Evolutionary conservation across 768 basidiomycete genomes (phyloP).

Genomic region (Leccinellum albellum): DNA sequence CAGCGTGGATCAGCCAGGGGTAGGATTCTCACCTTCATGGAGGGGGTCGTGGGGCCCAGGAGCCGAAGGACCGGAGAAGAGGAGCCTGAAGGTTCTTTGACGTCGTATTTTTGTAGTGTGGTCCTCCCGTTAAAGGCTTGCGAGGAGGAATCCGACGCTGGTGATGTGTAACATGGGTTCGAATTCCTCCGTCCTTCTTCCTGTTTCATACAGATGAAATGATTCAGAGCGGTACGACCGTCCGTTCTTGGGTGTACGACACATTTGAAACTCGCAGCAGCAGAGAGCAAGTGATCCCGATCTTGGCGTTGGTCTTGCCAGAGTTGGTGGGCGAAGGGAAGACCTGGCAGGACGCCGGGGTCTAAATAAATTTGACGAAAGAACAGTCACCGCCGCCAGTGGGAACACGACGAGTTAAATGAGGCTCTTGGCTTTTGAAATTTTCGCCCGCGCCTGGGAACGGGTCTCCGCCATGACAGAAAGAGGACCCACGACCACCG

Average conservation of each 20-base stretch:
- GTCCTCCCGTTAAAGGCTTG: too few relatives aligned
- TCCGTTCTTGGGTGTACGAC: not conserved
- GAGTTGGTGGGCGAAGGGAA: not conserved
- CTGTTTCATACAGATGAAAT: conserved; percentile 25
- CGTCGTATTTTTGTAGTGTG: conserved; percentile 9
- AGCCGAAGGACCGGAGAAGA: not conserved
- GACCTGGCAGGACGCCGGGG: not conserved
- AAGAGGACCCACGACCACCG: conserved; percentile 6
- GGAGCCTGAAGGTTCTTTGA: not conserved
- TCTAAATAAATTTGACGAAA: not conserved
- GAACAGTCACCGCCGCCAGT: not conserved
- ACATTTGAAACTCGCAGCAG: conserved; percentile 9
- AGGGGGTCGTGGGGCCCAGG: not conserved
- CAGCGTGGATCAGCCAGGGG: not conserved
- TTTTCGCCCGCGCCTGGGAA: conserved; percentile 13
- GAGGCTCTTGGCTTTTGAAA: conserved; percentile 3
- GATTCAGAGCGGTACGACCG: not conserved
- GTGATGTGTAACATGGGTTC: conserved; percentile 13
- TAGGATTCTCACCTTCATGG: conserved; percentile 7
- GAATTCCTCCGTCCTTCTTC: conserved; percentile 12
- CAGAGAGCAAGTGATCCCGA: not conserved
- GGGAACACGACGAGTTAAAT: not conserved
- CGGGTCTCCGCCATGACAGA: conserved; percentile 1
- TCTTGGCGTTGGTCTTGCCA: not conserved
- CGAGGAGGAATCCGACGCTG: conserved; percentile 1